A percentile compares a stretch with the other conserved stretches of the same genome.
Evolutionary conservation across 2,329 filamentous ascomycete genomes (phyloP).

Genomic region (Pezicula carpinea): DNA sequence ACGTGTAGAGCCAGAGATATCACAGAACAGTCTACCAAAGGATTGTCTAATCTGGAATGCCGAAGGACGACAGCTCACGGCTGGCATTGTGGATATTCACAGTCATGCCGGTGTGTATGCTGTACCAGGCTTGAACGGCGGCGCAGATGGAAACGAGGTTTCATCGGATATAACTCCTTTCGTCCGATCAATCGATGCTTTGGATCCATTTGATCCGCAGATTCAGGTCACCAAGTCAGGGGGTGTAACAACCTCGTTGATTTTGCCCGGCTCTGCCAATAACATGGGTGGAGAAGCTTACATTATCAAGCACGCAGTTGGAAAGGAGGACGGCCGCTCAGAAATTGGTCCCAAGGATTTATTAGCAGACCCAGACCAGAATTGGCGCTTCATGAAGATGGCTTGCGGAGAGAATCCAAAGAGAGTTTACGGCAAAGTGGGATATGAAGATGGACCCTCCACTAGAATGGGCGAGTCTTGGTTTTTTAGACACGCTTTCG

Average conservation of each 20-base stretch:
- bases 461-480: conserved; percentile 66
- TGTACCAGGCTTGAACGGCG: conserved; percentile 50
- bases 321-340: conserved; percentile 51
- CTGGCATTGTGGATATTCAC: conserved; percentile 69
- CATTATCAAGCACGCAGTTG: conserved; percentile 64
- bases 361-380: conserved; percentile 60
- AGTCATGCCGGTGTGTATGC: conserved; percentile 58
- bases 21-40: conserved; percentile 36
- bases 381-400: conserved; percentile 73
- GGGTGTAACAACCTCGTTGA: conserved; percentile 64
- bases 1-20: conserved; percentile 43
- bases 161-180: conserved; percentile 62
- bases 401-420: conserved; percentile 70
- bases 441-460: conserved; percentile 45
- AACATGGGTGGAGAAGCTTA: conserved; percentile 70
- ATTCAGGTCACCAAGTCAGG: conserved; percentile 67
- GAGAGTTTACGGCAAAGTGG: conserved; percentile 51
- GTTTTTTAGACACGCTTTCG: conserved; percentile 64
- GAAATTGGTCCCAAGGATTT: conserved; percentile 61
- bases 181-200: conserved; percentile 60
- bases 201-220: conserved; percentile 60
- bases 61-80: conserved; percentile 55
- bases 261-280: conserved; percentile 66
- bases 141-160: conserved; percentile 59
- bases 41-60: conserved; percentile 52